Evolutionary conservation across 352 stramenopile genomes (phyloP).

Genomic region (Lagenidium sp.): DNA sequence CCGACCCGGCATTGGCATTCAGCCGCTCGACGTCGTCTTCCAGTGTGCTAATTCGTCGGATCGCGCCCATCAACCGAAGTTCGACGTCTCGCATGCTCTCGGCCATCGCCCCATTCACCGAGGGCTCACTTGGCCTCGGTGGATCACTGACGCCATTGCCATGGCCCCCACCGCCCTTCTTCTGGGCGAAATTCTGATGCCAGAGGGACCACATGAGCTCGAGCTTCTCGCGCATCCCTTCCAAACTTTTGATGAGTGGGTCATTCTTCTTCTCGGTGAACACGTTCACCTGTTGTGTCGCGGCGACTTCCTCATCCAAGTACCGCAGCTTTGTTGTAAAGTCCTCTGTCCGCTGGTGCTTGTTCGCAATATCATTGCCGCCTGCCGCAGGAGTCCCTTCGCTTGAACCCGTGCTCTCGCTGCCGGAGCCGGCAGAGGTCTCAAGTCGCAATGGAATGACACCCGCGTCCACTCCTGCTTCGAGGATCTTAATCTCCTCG

Average conservation of each 20-base stretch:
- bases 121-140: neutral
- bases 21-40: constrained; percentile 63
- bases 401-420: constrained; percentile 4
- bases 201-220: constrained; percentile 53
- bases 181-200: constrained; percentile 32
- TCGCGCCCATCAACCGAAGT: constrained; percentile 42
- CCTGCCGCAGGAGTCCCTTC: constrained; percentile 4
- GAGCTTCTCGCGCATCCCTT: constrained; percentile 60
- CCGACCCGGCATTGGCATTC: constrained; percentile 16
- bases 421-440: neutral
- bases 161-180: neutral
- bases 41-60: constrained; percentile 37
- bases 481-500: constrained; percentile 49
- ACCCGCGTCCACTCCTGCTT: constrained; percentile 35
- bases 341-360: constrained; percentile 21
- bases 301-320: constrained; percentile 55
- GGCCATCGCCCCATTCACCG: neutral
- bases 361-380: constrained; percentile 1
- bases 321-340: constrained; percentile 50
- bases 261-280: constrained; percentile 72
- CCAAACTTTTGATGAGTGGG: constrained; percentile 56
- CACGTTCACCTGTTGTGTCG: constrained; percentile 55
- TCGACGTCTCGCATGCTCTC: constrained; percentile 47
- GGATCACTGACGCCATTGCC: neutral
- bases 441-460: constrained; percentile 30